A percentile compares a stretch with the other conserved stretches of the same genome.
These are phyloP conservation scores for Gossypium bickii DNA, from an alignment of 345 rosid species.

Conservation along the genomic window DNA sequence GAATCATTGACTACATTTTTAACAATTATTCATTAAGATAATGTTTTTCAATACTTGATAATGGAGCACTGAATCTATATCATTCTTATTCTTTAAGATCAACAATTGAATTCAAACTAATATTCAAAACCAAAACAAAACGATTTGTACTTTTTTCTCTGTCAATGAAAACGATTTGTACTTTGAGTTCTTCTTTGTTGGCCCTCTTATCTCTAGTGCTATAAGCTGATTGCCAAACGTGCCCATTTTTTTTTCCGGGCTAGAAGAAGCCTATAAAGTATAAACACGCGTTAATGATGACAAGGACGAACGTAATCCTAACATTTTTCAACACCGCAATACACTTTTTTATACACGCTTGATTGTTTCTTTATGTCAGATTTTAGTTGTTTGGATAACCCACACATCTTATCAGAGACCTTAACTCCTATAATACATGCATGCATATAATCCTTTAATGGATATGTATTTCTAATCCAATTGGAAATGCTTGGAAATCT, in stretches of 20 bases:
- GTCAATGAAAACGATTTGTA: background rate
- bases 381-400: background rate
- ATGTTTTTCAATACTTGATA: background rate
- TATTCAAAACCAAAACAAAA: background rate
- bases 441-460: background rate
- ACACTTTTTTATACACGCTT: background rate
- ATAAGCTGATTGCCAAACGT: background rate
- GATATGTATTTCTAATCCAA: background rate
- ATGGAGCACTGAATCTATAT: background rate
- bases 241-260: background rate
- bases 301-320: background rate
- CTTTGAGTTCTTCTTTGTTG: background rate
- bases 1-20: background rate
- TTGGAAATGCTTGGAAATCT: background rate
- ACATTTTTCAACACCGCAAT: background rate
- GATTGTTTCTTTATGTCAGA: background rate
- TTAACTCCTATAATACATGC: background rate
- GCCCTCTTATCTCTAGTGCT: background rate
- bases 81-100: background rate
- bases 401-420: background rate
- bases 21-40: background rate
- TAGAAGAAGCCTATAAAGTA: background rate
- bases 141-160: background rate
- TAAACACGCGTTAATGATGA: conserved; percentile 1
- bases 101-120: background rate